Conservation (phyloP, 345 rosid species). For the Nasturtium officinale region DNA sequence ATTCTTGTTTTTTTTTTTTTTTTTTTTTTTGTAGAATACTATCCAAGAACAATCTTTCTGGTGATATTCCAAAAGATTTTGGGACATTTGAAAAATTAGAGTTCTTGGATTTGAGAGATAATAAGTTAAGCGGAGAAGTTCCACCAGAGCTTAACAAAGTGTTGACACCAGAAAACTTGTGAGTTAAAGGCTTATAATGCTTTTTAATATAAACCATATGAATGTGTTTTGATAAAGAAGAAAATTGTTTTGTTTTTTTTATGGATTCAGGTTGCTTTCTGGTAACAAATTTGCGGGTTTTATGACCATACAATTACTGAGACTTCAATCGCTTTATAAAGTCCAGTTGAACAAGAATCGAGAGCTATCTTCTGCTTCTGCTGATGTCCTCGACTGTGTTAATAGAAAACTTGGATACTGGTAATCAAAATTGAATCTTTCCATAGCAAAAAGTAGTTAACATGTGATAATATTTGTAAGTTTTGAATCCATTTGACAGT, state of each 20-base stretch:
- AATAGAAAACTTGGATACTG: conserved; percentile 67
- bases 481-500: conserved; percentile 42
- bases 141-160: conserved; percentile 59
- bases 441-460: background rate
- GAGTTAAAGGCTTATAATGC: conserved; percentile 40
- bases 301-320: conserved; percentile 52
- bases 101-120: conserved; percentile 71
- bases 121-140: conserved; percentile 66
- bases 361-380: conserved; percentile 34
- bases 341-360: conserved; percentile 58
- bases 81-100: conserved; percentile 59
- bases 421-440: conserved; percentile 41
- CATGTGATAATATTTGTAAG: background rate
- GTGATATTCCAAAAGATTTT: conserved; percentile 68
- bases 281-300: conserved; percentile 66
- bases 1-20: conserved; percentile 1
- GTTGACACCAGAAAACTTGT: conserved; percentile 65
- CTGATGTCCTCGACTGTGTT: conserved; percentile 36
- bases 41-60: conserved; percentile 59
- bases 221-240: background rate
- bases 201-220: background rate
- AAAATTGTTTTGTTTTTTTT: background rate
- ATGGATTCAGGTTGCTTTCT: conserved; percentile 64
- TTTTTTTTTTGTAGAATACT: conserved; percentile 50
- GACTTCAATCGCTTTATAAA: conserved; percentile 57